Base-by-base conservation (phyloP, 78 protist genomes). In the Kipferlia bialata region DNA sequence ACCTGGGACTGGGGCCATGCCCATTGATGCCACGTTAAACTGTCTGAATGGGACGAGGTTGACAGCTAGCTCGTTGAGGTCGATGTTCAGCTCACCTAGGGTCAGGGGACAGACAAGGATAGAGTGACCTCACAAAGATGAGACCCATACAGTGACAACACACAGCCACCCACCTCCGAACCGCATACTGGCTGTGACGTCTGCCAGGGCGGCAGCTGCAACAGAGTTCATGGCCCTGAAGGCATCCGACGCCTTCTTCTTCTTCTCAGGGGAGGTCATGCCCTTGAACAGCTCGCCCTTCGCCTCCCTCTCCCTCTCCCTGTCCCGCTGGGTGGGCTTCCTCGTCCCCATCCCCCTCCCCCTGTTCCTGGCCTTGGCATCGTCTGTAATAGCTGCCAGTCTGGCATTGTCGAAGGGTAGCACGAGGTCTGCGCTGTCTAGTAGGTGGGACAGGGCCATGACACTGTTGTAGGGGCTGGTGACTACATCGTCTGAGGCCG, bases 21-120 rank as follows among this genome's bases (percentile, higher is more conserved):
- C n/a, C n/a, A n/a, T n/a, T n/a, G n/a, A n/a, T n/a, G n/a, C n/a
- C n/a, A n/a, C n/a, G n/a, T n/a, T n/a, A n/a, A n/a, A n/a, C n/a
- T n/a, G n/a, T n/a, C n/a, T n/a, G 58, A 56, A 87, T 5, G 92
- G 92, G 12, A 88, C 88, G 31, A 88, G 71, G 39, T 83, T 85
- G 64, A 77, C 82, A 2, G 84, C 70, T 36, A 88, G 41, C 41
- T 88, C 93, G 67, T 85, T 80, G 28, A 88, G 59, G 54, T 88
- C 93, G n/a, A 85, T 61, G 70, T 88, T 88, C 63, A 88, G 76
- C 0, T 76, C 7, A n/a, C 93, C 89, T n/a, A n/a, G n/a, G n/a
- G n/a, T n/a, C n/a, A n/a, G n/a, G n/a, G n/a, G n/a, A n/a, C n/a
- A n/a, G n/a, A n/a, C n/a, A n/a, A n/a, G n/a, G n/a, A n/a, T n/a